Percentiles rank a stretch among this genome's conserved stretches.
These are phyloP conservation scores for Amoebophrya sp. DNA, from an alignment of 169 alveolate species.

Conservation along the genomic window DNA sequence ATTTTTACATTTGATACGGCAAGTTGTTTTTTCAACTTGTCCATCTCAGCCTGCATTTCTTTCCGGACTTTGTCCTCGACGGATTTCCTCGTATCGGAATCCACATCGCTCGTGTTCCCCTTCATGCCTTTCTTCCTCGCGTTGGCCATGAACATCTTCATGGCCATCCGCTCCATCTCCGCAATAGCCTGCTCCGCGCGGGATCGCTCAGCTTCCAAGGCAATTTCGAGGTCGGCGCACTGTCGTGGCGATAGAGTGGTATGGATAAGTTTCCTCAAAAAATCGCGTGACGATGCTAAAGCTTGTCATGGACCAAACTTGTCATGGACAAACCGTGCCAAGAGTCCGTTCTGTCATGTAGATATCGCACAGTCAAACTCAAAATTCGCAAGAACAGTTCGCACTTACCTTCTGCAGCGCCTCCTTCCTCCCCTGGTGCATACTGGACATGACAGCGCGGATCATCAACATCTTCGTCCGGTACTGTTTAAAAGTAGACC, in stretches of 20 bases:
- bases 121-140: not conserved
- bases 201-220: not conserved
- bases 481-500: not conserved
- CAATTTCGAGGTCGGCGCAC: not conserved
- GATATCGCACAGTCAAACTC: too few species aligned
- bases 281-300: too few species aligned
- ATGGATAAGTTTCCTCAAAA: too few species aligned
- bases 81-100: not conserved
- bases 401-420: not conserved
- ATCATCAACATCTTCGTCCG: not conserved
- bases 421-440: not conserved
- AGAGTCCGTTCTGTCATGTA: too few species aligned
- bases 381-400: too few species aligned
- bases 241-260: too few species aligned
- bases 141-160: not conserved
- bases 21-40: not conserved
- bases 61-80: not conserved
- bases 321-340: too few species aligned
- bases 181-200: not conserved
- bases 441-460: not conserved
- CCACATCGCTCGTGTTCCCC: not conserved
- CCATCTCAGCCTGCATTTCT: not conserved
- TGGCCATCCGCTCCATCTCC: slow-evolving; percentile 12
- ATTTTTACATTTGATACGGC: not conserved
- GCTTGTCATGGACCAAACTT: too few species aligned